phyloP scores from a whole-genome alignment of 768 basidiomycete genomes.

The Russula earlei region DNA sequence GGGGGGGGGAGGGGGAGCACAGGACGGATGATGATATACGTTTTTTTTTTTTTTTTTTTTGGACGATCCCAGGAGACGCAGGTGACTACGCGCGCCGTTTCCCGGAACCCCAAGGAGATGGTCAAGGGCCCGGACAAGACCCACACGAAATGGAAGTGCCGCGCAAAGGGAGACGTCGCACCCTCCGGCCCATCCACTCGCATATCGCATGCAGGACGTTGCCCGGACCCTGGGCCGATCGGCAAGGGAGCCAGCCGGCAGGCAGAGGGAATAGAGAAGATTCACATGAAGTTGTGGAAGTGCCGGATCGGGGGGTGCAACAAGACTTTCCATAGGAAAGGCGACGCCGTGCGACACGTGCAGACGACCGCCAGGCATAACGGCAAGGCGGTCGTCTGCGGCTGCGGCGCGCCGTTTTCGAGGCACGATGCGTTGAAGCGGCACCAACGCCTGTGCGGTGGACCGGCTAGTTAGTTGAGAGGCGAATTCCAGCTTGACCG shows the following conservation, averaged over 20 bases:
- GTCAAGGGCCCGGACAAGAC: slow-evolving; percentile 8
- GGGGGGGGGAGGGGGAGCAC: not conserved
- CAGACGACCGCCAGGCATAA: slow-evolving; percentile 15
- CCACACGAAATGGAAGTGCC: slow-evolving; percentile 13
- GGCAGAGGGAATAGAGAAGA: slow-evolving; percentile 8
- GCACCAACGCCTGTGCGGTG: slow-evolving; percentile 12
- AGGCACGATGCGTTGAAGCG: slow-evolving; percentile 14
- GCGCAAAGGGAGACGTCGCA: not conserved
- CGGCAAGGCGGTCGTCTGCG: slow-evolving; percentile 11
- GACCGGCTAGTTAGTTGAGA: not conserved
- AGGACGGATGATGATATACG: not conserved
- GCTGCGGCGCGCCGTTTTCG: slow-evolving; percentile 14
- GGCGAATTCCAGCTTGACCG: not conserved
- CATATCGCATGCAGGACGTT: not conserved
- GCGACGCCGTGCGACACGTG: slow-evolving; percentile 13
- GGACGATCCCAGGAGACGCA: not conserved
- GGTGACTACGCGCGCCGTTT: not conserved
- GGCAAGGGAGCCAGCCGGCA: not conserved
- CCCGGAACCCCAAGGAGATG: not conserved
- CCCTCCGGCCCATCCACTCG: slow-evolving; percentile 3
- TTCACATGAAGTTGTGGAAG: slow-evolving; percentile 14
- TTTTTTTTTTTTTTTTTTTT: no score
- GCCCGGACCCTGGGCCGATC: not conserved
- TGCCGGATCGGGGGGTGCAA: slow-evolving; percentile 13
- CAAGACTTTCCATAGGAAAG: slow-evolving; percentile 10